These are phyloP conservation scores for Nematocida sp. DNA, from an alignment of 371 early-diverging fungal genomes.

Conservation along the genomic window DNA sequence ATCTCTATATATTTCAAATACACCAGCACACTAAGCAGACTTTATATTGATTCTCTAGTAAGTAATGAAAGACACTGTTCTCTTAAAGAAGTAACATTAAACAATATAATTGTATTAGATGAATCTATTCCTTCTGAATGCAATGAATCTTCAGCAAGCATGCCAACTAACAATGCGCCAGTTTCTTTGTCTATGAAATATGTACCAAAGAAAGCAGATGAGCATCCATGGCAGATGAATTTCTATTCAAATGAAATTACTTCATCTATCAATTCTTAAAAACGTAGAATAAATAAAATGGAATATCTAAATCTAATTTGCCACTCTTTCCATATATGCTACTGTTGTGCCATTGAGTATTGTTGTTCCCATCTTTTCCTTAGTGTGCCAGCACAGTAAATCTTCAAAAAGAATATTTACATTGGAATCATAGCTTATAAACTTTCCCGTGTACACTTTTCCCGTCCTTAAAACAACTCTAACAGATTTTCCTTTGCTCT, in stretches of 20 bases:
- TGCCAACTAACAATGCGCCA: neutral
- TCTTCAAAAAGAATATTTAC: constrained; percentile 50
- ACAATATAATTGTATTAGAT: neutral
- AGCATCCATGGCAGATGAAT: neutral
- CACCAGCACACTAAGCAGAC: neutral
- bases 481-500: constrained; percentile 26
- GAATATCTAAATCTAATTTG: neutral
- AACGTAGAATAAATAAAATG: neutral
- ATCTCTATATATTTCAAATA: constrained; percentile 14
- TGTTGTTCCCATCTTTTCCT: constrained; percentile 26
- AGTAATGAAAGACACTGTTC: neutral
- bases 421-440: constrained; percentile 37
- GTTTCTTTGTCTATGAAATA: neutral
- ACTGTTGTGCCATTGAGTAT: constrained; percentile 43
- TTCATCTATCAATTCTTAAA: too few species aligned
- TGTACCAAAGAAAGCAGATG: neutral
- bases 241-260: neutral
- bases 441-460: constrained; percentile 33
- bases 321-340: constrained; percentile 49
- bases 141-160: neutral
- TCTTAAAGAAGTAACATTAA: neutral
- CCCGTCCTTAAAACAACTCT: constrained; percentile 50
- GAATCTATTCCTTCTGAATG: neutral
- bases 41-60: neutral
- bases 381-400: neutral